These are phyloP conservation scores for Sinapis alba DNA, from an alignment of 441 rosid genomes.

Conservation along the genomic window DNA sequence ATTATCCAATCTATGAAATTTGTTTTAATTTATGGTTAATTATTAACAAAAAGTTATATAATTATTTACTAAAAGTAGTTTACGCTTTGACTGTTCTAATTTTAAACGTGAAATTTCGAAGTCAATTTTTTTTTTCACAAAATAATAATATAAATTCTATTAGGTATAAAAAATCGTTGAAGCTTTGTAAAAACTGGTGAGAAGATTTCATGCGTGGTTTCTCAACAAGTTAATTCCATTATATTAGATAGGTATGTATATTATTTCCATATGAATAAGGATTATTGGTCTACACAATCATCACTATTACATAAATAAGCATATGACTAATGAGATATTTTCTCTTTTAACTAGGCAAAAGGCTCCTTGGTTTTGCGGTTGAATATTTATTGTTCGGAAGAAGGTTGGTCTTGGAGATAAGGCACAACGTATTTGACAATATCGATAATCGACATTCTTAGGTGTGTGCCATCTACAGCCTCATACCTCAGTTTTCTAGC, in stretches of 20 bases:
- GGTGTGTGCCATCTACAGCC: conserved; percentile 30
- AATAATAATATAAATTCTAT: too few relatives aligned
- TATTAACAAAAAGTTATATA: too few relatives aligned
- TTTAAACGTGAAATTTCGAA: too few relatives aligned
- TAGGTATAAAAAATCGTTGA: not conserved
- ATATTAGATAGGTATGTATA: too few relatives aligned
- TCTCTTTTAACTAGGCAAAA: not conserved
- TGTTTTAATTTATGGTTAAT: too few relatives aligned
- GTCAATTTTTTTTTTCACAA: too few relatives aligned
- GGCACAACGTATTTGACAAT: conserved; percentile 30
- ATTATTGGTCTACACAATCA: not conserved
- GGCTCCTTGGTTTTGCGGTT: conserved; percentile 17
- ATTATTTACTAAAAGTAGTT: too few relatives aligned
- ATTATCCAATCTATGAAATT: too few relatives aligned
- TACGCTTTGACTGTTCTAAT: too few relatives aligned
- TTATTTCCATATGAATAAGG: not conserved
- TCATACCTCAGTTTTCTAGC: conserved; percentile 32
- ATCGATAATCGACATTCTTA: conserved; percentile 11
- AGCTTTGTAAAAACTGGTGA: not conserved
- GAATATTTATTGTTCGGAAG: not conserved
- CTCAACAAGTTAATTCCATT: too few relatives aligned
- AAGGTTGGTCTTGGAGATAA: conserved; percentile 16
- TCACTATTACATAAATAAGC: not conserved
- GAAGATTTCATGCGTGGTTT: not conserved
- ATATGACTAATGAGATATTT: not conserved